A percentile compares a stretch with the other conserved stretches of the same genome.
These are phyloP conservation scores for Gloeopeniophorella convolvens DNA, from an alignment of 768 basidiomycete species.

Conservation along the genomic window DNA sequence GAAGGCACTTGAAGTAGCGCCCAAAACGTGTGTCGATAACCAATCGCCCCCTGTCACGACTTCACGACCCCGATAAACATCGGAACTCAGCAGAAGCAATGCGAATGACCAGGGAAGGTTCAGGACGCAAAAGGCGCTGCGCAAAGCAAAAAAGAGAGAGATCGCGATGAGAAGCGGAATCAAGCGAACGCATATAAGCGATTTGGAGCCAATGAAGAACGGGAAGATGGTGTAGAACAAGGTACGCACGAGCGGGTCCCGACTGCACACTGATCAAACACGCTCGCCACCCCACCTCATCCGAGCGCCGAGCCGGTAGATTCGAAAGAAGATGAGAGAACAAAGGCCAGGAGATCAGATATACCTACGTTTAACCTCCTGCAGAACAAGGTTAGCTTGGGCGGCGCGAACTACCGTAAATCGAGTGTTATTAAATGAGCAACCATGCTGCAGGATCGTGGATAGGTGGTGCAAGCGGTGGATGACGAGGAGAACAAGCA, in stretches of 20 bases:
- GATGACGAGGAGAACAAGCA: not conserved
- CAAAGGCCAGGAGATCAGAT: no score
- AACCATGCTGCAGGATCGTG: not conserved
- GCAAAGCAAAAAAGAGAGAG: not conserved
- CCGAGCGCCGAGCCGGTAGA: not conserved
- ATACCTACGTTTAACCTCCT: no score
- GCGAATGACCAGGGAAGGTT: not conserved
- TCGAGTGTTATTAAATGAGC: no score
- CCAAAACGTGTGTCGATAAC: not conserved
- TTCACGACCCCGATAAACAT: conserved; percentile 6
- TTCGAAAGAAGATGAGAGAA: no score
- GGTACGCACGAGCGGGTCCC: not conserved
- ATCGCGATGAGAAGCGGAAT: not conserved
- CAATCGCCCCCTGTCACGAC: not conserved
- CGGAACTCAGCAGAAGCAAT: not conserved
- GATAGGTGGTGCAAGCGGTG: not conserved
- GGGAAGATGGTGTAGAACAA: not conserved
- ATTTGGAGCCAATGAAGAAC: not conserved
- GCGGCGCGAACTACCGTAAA: no score
- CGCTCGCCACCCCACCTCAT: not conserved
- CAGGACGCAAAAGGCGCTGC: not conserved
- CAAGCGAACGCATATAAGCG: not conserved
- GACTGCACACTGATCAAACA: not conserved
- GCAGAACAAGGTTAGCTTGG: no score
- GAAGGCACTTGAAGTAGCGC: not conserved